A percentile compares a stretch with the other conserved stretches of the same genome.
phyloP scores from a whole-genome alignment of 2,329 filamentous ascomycete species.

The Xylaria sp. region DNA sequence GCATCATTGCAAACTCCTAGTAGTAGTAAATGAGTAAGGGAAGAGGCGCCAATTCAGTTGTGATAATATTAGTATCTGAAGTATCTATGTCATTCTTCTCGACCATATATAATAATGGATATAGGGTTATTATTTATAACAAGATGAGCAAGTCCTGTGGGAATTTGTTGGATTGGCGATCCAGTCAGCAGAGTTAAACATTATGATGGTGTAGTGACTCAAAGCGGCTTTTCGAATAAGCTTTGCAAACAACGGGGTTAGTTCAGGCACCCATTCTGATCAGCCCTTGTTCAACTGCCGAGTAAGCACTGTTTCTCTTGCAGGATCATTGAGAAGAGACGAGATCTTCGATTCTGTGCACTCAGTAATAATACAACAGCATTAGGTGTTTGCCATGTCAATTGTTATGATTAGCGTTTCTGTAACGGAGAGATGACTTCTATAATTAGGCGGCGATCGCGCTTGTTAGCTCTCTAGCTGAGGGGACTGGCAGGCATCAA shows the following conservation, averaged over 20 bases:
- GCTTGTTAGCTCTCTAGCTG: too few species aligned
- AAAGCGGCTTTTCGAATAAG: background rate
- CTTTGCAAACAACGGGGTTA: background rate
- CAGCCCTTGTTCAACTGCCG: background rate
- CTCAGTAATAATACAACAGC: too few species aligned
- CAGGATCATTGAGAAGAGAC: background rate
- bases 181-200: background rate
- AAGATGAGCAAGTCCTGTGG: conserved; percentile 13
- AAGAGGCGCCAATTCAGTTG: too few species aligned
- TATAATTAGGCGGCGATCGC: too few species aligned
- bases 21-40: background rate
- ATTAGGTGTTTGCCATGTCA: background rate
- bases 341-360: background rate
- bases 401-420: too few species aligned
- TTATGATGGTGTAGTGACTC: too few species aligned
- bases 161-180: conserved; percentile 4
- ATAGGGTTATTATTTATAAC: background rate
- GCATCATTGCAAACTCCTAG: background rate
- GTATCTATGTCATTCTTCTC: background rate
- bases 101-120: background rate
- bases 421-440: too few species aligned
- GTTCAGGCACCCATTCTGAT: background rate
- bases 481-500: too few species aligned
- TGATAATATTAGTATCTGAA: conserved; percentile 1
- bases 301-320: conserved; percentile 5